Conservation (phyloP, 2,329 filamentous ascomycete species). For the Aspergillus sp. region DNA sequence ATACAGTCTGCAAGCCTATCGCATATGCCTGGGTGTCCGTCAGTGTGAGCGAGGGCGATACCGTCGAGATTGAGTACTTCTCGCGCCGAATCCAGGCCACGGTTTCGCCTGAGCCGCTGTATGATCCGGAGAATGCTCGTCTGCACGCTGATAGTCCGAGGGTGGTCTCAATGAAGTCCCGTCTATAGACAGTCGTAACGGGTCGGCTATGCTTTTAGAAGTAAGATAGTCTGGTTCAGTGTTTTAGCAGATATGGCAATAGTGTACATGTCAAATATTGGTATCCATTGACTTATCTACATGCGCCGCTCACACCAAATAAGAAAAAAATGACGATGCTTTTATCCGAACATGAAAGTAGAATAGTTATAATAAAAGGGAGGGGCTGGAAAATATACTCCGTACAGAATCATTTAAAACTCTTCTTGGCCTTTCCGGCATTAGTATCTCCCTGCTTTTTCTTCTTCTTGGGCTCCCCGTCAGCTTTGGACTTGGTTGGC, state of each 20-base stretch:
- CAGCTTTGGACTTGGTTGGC: constrained; percentile 5
- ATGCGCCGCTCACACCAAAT: constrained; percentile 11
- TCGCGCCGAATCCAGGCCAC: constrained; percentile 47
- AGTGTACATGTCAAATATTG: too few relatives aligned
- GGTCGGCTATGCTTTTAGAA: too few relatives aligned
- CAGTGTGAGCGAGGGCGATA: constrained; percentile 39
- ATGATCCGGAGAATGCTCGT: constrained; percentile 26
- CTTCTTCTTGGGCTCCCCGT: constrained; percentile 10
- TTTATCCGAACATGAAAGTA: constrained; percentile 13
- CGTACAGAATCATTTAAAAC: constrained; percentile 18
- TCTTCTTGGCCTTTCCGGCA: constrained; percentile 17
- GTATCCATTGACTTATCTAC: background rate
- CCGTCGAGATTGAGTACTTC: constrained; percentile 56
- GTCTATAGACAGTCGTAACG: too few relatives aligned
- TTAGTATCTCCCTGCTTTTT: constrained; percentile 10
- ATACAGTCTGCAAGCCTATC: constrained; percentile 50
- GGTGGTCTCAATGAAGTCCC: too few relatives aligned
- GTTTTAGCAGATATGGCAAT: too few relatives aligned
- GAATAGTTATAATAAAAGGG: constrained; percentile 1
- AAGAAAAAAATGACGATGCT: constrained; percentile 7
- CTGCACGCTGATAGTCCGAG: too few relatives aligned
- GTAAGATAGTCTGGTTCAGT: too few relatives aligned
- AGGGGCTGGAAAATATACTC: too few relatives aligned
- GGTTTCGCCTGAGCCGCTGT: constrained; percentile 44
- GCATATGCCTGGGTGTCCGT: constrained; percentile 52